A percentile compares a stretch with the other conserved stretches of the same genome.
These are phyloP conservation scores for Periconia sp. DNA, from an alignment of 2,329 filamentous ascomycete species.

Conservation along the genomic window DNA sequence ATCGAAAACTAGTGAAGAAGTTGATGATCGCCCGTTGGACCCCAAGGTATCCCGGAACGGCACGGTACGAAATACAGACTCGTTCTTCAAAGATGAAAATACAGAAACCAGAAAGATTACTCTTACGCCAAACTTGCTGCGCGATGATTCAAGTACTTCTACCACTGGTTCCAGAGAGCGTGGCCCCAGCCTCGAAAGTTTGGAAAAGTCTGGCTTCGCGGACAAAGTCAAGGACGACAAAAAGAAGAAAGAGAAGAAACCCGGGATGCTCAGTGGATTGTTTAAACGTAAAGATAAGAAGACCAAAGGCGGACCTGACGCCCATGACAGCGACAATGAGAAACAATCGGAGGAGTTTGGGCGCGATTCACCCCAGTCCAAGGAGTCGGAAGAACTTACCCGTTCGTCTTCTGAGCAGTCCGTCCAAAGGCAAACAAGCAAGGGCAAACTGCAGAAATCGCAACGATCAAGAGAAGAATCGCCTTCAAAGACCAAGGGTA, in stretches of 20 bases:
- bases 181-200: conserved; percentile 71
- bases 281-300: conserved; percentile 70
- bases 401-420: conserved; percentile 32
- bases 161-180: conserved; percentile 48
- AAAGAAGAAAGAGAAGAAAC: conserved; percentile 71
- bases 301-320: conserved; percentile 44
- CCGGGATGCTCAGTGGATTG: conserved; percentile 70
- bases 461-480: conserved; percentile 34
- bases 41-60: conserved; percentile 70
- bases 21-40: conserved; percentile 53
- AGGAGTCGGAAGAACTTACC: conserved; percentile 34
- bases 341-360: conserved; percentile 44
- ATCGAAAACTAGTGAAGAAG: conserved; percentile 67
- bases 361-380: conserved; percentile 37
- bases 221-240: conserved; percentile 72
- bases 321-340: conserved; percentile 48
- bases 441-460: conserved; percentile 43
- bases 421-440: conserved; percentile 37
- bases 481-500: conserved; percentile 35
- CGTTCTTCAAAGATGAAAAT: conserved; percentile 95
- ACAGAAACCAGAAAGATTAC: conserved; percentile 97
- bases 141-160: conserved; percentile 67
- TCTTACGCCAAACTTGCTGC: conserved; percentile 85
- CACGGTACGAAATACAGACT: conserved; percentile 87
- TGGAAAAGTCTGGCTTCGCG: conserved; percentile 66